A percentile compares a stretch with the other conserved stretches of the same genome.
Conservation (phyloP, 371 early-diverging fungal species). For the Saksenaea oblongispora region DNA sequence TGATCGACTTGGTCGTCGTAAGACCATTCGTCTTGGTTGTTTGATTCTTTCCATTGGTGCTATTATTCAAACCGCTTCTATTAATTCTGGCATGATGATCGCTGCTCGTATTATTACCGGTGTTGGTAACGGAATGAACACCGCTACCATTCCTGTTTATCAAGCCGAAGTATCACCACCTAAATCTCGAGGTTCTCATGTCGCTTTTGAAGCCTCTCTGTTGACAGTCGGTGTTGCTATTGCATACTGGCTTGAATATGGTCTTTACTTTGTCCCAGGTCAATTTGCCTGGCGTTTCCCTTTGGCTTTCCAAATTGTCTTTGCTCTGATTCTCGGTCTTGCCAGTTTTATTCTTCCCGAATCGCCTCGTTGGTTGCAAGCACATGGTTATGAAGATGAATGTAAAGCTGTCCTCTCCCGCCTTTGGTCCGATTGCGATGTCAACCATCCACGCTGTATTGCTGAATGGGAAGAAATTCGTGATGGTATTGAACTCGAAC, state of each 20-base stretch:
- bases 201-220: constrained; percentile 39
- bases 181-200: constrained; percentile 41
- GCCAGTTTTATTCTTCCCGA: constrained; percentile 55
- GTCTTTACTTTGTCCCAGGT: constrained; percentile 35
- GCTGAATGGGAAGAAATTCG: constrained; percentile 49
- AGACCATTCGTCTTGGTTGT: constrained; percentile 37
- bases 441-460: constrained; percentile 45
- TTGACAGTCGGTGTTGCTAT: constrained; percentile 39
- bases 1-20: constrained; percentile 39
- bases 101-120: constrained; percentile 52
- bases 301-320: constrained; percentile 44
- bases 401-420: constrained; percentile 40
- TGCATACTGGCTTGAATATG: constrained; percentile 45
- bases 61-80: constrained; percentile 35
- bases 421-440: constrained; percentile 48
- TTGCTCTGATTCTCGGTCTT: constrained; percentile 40
- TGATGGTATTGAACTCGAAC: constrained; percentile 50
- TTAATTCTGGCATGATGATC: constrained; percentile 36
- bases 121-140: constrained; percentile 51
- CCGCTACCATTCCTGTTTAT: constrained; percentile 52
- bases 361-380: constrained; percentile 61
- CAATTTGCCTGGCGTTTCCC: constrained; percentile 51
- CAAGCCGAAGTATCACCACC: constrained; percentile 55
- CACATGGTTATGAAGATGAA: constrained; percentile 43
- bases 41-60: constrained; percentile 34